Base-by-base conservation (phyloP, 2,329 filamentous ascomycete genomes). In the Raffaelea arxii region DNA sequence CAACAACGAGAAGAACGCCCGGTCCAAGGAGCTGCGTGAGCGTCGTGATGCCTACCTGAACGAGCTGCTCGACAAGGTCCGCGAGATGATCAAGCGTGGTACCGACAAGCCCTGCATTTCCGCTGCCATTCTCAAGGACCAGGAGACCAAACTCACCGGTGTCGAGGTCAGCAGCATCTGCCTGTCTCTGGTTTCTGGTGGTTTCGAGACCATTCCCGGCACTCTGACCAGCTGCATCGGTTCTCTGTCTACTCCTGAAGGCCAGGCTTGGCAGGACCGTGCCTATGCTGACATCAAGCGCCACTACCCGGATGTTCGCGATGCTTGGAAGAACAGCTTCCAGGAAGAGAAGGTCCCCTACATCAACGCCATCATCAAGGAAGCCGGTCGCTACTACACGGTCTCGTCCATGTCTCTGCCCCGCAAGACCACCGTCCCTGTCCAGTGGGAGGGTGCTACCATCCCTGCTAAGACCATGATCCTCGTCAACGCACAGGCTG, bases 141-240 rank as follows among this genome's bases (percentile, higher is more conserved):
- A 49, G 41, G 56, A 53, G 43, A 58, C 41, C 53, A 60, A 52
- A 46, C 45, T 53, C 16, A 53, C 21, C 44, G 49, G 51, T 90
- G 61, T 72, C 90, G 43, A 87, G 84, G 62, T 53, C 10, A 49
- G 46, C 22, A 86, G 83, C 3, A 87, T 92, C 54, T 87, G 86
- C 59, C 65, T 92, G 22, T 52, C 49, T 7, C 89, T 91, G 77
- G 82, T 91, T 0, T 85, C 82, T 2, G 86, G 84, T 0, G 86
- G 86, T 18, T 75, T 91, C 16, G 86, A 92, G 59, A 92, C 86
- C 0, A 82, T 92, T 1, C 84, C 86, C 0, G 84, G 80, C 11
- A 90, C 89, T 51, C 65, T 91, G 10, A 82, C 88, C 56, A 87
- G 88, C 82, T 81, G 82, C 12, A 77, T 91, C 39, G 86, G 83